Evolutionary conservation across 2,329 filamentous ascomycete species (phyloP).

Genomic region (Arthrobotrys sinensis): DNA sequence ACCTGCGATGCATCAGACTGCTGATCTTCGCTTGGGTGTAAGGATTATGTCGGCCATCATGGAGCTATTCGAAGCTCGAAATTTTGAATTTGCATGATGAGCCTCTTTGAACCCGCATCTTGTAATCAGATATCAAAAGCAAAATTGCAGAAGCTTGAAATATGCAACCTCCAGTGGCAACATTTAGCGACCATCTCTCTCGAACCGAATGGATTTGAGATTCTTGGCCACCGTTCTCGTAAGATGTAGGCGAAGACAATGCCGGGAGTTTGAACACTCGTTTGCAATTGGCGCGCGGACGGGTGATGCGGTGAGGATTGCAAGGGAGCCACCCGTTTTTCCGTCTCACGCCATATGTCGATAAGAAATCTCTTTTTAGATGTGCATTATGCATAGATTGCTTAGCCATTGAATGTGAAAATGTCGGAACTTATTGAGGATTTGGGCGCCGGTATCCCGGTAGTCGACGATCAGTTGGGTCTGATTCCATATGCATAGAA

Average conservation of each 20-base stretch:
- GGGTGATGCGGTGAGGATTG: not conserved
- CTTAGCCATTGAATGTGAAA: constrained; percentile 16
- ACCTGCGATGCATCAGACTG: constrained; percentile 30
- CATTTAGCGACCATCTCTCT: not conserved
- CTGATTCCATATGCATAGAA: no score
- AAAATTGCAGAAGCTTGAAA: no score
- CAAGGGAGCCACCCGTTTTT: constrained; percentile 11
- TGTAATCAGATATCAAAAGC: constrained; percentile 22
- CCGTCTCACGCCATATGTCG: constrained; percentile 18
- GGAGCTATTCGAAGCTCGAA: not conserved
- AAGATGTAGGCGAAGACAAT: constrained; percentile 2
- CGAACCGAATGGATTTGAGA: not conserved
- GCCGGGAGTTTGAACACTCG: constrained; percentile 6
- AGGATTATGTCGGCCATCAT: constrained; percentile 12
- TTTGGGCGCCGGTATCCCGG: no score
- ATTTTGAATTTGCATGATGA: constrained; percentile 14
- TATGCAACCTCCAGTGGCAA: not conserved
- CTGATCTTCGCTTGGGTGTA: constrained; percentile 14
- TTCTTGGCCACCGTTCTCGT: constrained; percentile 21
- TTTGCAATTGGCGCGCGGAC: constrained; percentile 8
- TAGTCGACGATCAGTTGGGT: no score
- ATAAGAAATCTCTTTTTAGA: constrained; percentile 22
- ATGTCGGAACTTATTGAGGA: not conserved
- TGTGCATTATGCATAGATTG: constrained; percentile 16
- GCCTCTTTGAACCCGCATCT: constrained; percentile 13